Conservation (phyloP, 768 basidiomycete genomes). For the Lyophyllum semitale region DNA sequence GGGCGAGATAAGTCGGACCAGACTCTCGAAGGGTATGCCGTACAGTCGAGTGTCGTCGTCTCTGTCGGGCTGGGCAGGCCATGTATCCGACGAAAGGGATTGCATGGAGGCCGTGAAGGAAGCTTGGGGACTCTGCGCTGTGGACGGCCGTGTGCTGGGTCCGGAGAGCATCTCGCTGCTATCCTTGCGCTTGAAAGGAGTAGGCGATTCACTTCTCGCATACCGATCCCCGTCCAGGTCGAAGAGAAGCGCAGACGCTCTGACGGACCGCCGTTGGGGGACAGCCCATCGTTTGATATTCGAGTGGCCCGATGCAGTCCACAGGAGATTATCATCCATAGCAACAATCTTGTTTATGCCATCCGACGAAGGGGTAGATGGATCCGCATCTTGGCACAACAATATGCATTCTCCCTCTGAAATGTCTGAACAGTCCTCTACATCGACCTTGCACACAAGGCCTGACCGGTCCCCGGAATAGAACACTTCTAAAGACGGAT, state of each 20-base stretch:
- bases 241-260: constrained; percentile 24
- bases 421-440: constrained; percentile 78
- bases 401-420: constrained; percentile 89
- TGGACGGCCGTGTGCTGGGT: constrained; percentile 29
- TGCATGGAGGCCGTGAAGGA: constrained; percentile 36
- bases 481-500: constrained; percentile 84
- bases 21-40: constrained; percentile 70
- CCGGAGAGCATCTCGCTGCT: constrained; percentile 19
- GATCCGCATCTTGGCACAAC: constrained; percentile 68
- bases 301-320: constrained; percentile 88
- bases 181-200: constrained; percentile 17
- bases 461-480: constrained; percentile 95
- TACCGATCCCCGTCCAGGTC: constrained; percentile 15
- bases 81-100: constrained; percentile 35
- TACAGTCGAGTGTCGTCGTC: constrained; percentile 43
- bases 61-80: constrained; percentile 24
- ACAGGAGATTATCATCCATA: constrained; percentile 82
- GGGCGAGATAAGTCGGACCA: constrained; percentile 69
- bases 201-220: constrained; percentile 19
- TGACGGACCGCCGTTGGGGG: constrained; percentile 46
- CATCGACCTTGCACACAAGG: constrained; percentile 88
- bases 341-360: constrained; percentile 82
- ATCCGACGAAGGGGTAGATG: constrained; percentile 35
- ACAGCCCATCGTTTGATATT: constrained; percentile 83
- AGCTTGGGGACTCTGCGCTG: constrained; percentile 26